Base-by-base conservation (phyloP, 2,329 filamentous ascomycete genomes). In the Hansfordia pulvinata region DNA sequence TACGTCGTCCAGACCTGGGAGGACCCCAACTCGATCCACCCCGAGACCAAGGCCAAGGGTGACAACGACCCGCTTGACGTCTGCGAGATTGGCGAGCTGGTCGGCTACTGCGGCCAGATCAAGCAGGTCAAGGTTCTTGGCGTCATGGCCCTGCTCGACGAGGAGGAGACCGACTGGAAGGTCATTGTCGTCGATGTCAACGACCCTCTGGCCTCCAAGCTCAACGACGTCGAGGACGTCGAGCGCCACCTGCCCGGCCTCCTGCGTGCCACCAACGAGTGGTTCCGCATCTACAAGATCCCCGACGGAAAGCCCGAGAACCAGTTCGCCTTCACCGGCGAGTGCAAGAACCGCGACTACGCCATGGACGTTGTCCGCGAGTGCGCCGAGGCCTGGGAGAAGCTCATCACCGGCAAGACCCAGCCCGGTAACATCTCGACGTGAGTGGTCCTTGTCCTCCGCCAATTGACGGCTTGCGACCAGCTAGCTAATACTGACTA, bases 281-380 rank as follows among this genome's bases (percentile, higher is more conserved):
- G 90, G 90, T 98, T 98, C 85, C 85, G 90, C 60, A 98, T 98
- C 75, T 98, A 98, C 80, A 98, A 98, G 74, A 98, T 98, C 62
- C 90, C 90, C 53, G 90, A 98, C 54, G 90, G 90, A 70, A 98
- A 98, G 85, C 86, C 88, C 48, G 90, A 98, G 80, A 98, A 98
- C 76, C 90, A 96, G 68, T 98, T 98, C 53, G 90, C 90, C 49
- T 98, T 98, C 70, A 94, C 86, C 33, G 90, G 90, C 67, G 90
- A 98, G 71, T 96, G 88, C 82, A 98, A 98, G 80, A 98, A 98
- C 78, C 93, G 86, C 76, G 84, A 76, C 46, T 94, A 96, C 59
- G 90, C 90, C 56, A 79, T 80, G 57, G 90, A 98, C 38, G 82
- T 98, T 50, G 75, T 98, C 54, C 82, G 78, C 42, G 90, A 98